Percentiles rank a stretch among this genome's conserved stretches.
Conservation (phyloP, 176 grass and related monocot genomes). For the Thinopyrum elongatum region DNA sequence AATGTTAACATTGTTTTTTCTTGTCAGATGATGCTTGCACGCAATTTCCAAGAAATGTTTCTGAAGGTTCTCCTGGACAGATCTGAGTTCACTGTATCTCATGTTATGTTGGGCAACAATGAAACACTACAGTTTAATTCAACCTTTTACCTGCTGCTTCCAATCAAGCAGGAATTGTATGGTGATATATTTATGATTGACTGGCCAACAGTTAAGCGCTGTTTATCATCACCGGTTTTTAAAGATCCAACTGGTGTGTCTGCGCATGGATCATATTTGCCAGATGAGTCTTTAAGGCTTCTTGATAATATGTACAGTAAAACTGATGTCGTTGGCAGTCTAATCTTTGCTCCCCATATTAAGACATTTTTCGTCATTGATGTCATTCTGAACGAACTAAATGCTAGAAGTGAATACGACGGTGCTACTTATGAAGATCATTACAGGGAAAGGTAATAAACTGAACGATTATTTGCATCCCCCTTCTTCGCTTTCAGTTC, state of each 20-base stretch:
- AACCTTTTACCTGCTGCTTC: conserved; percentile 83
- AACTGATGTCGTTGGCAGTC: conserved; percentile 77
- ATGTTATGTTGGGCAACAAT: conserved; percentile 55
- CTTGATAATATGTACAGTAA: conserved; percentile 54
- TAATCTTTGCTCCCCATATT: conserved; percentile 76
- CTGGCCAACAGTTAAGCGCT: conserved; percentile 65
- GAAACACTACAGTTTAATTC: conserved; percentile 40
- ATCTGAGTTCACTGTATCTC: conserved; percentile 59
- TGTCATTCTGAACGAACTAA: conserved; percentile 49
- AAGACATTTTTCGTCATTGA: conserved; percentile 73
- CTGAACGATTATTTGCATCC: conserved; percentile 11
- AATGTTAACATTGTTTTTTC: conserved; percentile 5
- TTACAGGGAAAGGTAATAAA: conserved; percentile 62
- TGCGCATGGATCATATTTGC: conserved; percentile 28
- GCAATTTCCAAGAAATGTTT: conserved; percentile 93
- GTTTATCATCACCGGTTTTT: conserved; percentile 85
- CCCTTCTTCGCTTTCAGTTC: background rate
- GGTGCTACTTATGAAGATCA: conserved; percentile 56
- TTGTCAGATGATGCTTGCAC: conserved; percentile 67
- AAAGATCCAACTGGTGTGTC: conserved; percentile 27
- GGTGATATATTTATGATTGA: conserved; percentile 62
- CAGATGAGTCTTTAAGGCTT: conserved; percentile 62
- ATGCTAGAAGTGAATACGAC: conserved; percentile 49
- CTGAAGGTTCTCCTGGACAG: conserved; percentile 84
- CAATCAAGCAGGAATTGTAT: conserved; percentile 60